Conservation (phyloP, 2,329 filamentous ascomycete species). For the Lachnellula occidentalis region DNA sequence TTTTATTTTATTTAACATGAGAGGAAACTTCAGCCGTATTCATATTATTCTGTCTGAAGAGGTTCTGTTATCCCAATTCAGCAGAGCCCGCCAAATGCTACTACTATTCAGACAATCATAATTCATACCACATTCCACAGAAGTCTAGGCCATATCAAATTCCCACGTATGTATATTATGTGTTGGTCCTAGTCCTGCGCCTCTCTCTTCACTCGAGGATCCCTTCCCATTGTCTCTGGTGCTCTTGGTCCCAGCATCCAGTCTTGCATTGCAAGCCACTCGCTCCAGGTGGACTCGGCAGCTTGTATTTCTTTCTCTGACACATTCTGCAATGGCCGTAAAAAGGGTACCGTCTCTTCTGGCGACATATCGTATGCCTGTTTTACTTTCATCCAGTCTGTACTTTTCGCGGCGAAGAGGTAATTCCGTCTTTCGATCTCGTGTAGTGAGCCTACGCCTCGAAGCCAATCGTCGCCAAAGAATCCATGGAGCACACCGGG, state of each 20-base stretch:
- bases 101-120: conserved; percentile 8
- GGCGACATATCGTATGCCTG: conserved; percentile 81
- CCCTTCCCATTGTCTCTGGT: conserved; percentile 8
- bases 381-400: conserved; percentile 85
- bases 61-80: background rate
- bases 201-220: conserved; percentile 18
- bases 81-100: background rate
- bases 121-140: conserved; percentile 8
- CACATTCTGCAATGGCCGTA: conserved; percentile 74
- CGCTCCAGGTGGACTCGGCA: conserved; percentile 83
- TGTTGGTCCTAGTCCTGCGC: conserved; percentile 1
- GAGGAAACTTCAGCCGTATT: background rate
- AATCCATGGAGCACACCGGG: conserved; percentile 86
- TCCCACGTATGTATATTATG: background rate
- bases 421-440: conserved; percentile 91
- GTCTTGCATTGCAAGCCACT: conserved; percentile 95
- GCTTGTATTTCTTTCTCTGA: conserved; percentile 73
- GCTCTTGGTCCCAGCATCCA: conserved; percentile 83
- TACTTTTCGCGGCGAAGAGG: conserved; percentile 89
- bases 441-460: conserved; percentile 75
- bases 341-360: conserved; percentile 79
- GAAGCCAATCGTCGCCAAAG: conserved; percentile 88
- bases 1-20: background rate
- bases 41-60: background rate
- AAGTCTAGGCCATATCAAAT: background rate